Evolutionary conservation across 257 asterid genomes (phyloP).

Genomic region (Jacaranda copaia): DNA sequence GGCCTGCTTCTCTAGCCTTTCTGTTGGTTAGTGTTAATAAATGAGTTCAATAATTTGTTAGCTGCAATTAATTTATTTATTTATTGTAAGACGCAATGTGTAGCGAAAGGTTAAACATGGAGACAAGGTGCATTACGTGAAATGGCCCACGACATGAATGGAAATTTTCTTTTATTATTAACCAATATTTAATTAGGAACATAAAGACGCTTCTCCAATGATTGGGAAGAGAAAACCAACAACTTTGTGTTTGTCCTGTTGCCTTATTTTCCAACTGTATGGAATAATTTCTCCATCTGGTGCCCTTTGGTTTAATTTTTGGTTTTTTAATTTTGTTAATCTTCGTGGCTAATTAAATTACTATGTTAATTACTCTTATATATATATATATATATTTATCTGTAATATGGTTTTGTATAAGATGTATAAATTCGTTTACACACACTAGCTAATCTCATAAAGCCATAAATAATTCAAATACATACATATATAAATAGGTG

Average conservation of each 20-base stretch:
- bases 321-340: too few relatives aligned
- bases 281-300: constrained; percentile 25
- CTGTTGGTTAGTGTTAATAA: neutral
- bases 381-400: too few relatives aligned
- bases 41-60: neutral
- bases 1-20: constrained; percentile 18
- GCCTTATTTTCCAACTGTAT: constrained; percentile 13
- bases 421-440: too few relatives aligned
- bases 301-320: neutral
- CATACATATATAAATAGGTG: too few relatives aligned
- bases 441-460: too few relatives aligned
- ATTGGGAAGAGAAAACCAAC: constrained; percentile 35
- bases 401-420: too few relatives aligned
- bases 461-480: too few relatives aligned
- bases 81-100: neutral
- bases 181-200: neutral
- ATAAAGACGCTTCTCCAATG: constrained; percentile 31
- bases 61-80: neutral
- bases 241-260: constrained; percentile 36
- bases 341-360: too few relatives aligned
- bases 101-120: neutral
- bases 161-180: neutral
- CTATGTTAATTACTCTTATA: too few relatives aligned
- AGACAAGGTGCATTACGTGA: neutral
- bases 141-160: neutral